These are phyloP conservation scores for Baorangia bicolor DNA, from an alignment of 768 basidiomycete species.

Conservation along the genomic window DNA sequence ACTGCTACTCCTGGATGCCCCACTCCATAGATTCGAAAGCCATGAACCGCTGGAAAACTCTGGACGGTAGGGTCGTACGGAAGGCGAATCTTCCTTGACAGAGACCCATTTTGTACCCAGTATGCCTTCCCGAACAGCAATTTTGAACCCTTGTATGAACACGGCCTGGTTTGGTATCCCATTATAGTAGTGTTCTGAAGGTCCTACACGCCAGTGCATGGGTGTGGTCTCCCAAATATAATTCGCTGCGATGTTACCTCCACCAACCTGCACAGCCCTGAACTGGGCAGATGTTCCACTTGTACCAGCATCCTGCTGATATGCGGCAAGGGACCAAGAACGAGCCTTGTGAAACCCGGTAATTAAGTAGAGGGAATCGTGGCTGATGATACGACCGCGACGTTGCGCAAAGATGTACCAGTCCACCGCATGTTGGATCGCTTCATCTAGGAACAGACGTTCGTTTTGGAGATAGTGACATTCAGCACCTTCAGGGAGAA, in stretches of 20 bases:
- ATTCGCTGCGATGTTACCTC: conserved; percentile 10
- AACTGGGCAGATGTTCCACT: conserved; percentile 5
- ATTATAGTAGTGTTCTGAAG: neutral
- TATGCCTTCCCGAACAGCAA: conserved; percentile 3
- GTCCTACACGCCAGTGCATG: conserved; percentile 8
- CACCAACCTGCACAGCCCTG: conserved; percentile 11
- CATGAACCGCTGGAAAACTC: neutral
- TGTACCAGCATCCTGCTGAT: neutral
- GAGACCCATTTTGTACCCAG: neutral
- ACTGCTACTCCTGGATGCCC: neutral
- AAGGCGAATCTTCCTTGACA: neutral
- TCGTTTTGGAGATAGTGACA: conserved; percentile 24
- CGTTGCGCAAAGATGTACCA: conserved; percentile 31
- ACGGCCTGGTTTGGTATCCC: conserved; percentile 21
- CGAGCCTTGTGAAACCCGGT: conserved; percentile 10
- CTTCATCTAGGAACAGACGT: conserved; percentile 19
- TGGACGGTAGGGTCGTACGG: neutral
- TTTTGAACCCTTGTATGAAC: conserved; percentile 24
- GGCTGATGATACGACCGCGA: conserved; percentile 17
- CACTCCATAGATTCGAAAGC: neutral
- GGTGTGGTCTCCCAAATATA: conserved; percentile 16
- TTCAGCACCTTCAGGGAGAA: conserved; percentile 32
- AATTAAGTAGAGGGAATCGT: conserved; percentile 28
- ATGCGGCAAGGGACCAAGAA: conserved; percentile 31
- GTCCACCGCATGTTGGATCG: conserved; percentile 17